Conservation (phyloP, 257 asterid species). For the Solanum tarijense region DNA sequence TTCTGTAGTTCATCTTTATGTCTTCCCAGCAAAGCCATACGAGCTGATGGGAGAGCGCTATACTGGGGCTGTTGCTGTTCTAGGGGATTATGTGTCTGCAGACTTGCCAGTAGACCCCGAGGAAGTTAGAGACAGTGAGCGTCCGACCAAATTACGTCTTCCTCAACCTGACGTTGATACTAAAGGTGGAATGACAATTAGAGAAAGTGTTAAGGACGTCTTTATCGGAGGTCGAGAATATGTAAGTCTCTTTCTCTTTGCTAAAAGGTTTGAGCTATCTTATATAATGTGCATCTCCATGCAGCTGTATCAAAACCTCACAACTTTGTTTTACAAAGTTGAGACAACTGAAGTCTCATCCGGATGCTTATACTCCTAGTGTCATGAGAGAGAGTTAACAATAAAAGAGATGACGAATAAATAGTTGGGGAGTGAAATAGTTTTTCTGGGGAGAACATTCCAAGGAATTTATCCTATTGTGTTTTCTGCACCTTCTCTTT, state of each 20-base stretch:
- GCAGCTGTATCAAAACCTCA: not conserved
- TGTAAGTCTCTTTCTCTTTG: conserved; percentile 40
- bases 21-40: conserved; percentile 97
- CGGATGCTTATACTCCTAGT: not conserved
- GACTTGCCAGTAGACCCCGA: conserved; percentile 95
- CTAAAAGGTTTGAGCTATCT: not conserved
- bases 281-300: not conserved
- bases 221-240: conserved; percentile 82
- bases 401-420: not conserved
- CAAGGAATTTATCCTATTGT: not conserved
- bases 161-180: conserved; percentile 63
- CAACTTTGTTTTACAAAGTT: not conserved
- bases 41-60: conserved; percentile 83
- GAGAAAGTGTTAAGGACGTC: conserved; percentile 88
- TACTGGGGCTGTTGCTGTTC: conserved; percentile 78
- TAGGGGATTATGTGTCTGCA: conserved; percentile 92
- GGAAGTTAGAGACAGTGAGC: conserved; percentile 95
- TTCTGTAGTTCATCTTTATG: conserved; percentile 84
- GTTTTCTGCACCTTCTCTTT: not conserved
- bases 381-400: not conserved
- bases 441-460: not conserved
- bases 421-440: not conserved
- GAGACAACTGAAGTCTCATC: not conserved
- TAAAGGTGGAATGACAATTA: conserved; percentile 65
- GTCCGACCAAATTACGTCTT: conserved; percentile 82